Conservation (phyloP, 768 basidiomycete genomes). For the Gautieria morchelliformis region DNA sequence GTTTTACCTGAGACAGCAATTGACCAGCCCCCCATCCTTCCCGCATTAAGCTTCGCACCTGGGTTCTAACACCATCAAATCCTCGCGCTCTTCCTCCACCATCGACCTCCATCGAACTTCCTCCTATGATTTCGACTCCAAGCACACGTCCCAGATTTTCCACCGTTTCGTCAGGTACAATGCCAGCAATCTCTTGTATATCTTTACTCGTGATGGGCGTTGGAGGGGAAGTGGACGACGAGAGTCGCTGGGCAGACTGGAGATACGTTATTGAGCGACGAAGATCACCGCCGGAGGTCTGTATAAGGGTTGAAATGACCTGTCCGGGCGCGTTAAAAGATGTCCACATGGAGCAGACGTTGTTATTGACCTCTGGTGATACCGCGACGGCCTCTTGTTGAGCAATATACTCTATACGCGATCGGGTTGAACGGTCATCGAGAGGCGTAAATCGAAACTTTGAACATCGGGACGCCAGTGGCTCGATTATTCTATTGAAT, state of each 20-base stretch:
- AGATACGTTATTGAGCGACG: conserved; percentile 96
- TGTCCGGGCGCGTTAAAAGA: background rate
- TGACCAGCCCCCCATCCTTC: conserved; percentile 93
- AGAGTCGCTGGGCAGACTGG: conserved; percentile 87
- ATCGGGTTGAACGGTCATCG: conserved; percentile 63
- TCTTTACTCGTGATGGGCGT: conserved; percentile 65
- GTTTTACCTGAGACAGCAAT: conserved; percentile 69
- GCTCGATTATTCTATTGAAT: conserved; percentile 82
- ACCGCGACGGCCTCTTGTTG: conserved; percentile 58
- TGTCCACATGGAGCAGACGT: background rate
- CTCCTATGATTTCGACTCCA: conserved; percentile 52
- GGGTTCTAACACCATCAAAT: conserved; percentile 55
- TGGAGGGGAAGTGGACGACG: conserved; percentile 62
- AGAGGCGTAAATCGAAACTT: conserved; percentile 98
- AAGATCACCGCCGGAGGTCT: conserved; percentile 82
- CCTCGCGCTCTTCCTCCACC: conserved; percentile 21
- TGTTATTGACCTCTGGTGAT: conserved; percentile 21
- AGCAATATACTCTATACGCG: conserved; percentile 75
- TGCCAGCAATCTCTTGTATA: conserved; percentile 95
- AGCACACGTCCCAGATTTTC: conserved; percentile 57
- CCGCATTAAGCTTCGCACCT: conserved; percentile 68
- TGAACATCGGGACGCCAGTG: conserved; percentile 95
- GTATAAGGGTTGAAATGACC: conserved; percentile 67
- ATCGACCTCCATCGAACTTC: conserved; percentile 45
- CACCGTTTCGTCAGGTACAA: conserved; percentile 73